phyloP scores from a whole-genome alignment of 768 basidiomycete genomes.

The Tricholoma bakamatsutake region DNA sequence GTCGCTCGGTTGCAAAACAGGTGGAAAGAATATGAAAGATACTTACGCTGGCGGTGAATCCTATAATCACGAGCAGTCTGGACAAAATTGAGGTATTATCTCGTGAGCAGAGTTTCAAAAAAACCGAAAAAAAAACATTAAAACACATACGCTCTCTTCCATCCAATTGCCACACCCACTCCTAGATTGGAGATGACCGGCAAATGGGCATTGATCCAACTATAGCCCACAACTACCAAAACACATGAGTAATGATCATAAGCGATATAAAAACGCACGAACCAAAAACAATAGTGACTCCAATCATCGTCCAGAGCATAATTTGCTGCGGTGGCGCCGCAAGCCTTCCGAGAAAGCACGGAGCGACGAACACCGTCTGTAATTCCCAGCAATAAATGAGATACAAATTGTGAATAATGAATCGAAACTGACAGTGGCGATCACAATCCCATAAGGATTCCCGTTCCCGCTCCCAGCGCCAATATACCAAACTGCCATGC shows the following conservation, averaged over 20 bases:
- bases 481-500: constrained; percentile 40
- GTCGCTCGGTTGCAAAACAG: neutral
- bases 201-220: constrained; percentile 34
- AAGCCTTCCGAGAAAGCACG: constrained; percentile 30
- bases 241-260: neutral
- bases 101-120: neutral
- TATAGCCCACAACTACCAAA: constrained; percentile 32
- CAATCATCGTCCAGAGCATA: constrained; percentile 33
- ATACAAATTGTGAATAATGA: neutral
- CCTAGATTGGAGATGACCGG: constrained; percentile 24
- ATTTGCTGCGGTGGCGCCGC: constrained; percentile 27
- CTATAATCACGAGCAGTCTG: constrained; percentile 39
- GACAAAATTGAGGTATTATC: too few species aligned
- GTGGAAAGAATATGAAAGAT: too few species aligned
- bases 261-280: neutral
- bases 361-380: constrained; percentile 30
- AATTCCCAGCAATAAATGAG: neutral
- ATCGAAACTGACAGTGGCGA: constrained; percentile 29
- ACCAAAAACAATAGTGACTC: constrained; percentile 36
- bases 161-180: constrained; percentile 31
- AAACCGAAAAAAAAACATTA: neutral
- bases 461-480: constrained; percentile 31
- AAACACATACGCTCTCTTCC: constrained; percentile 35
- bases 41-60: constrained; percentile 37
- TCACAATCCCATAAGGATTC: constrained; percentile 36